Percentiles rank a stretch among this genome's conserved stretches.
Conservation (phyloP, 768 basidiomycete genomes). For the Leccinum longicurvipes region DNA sequence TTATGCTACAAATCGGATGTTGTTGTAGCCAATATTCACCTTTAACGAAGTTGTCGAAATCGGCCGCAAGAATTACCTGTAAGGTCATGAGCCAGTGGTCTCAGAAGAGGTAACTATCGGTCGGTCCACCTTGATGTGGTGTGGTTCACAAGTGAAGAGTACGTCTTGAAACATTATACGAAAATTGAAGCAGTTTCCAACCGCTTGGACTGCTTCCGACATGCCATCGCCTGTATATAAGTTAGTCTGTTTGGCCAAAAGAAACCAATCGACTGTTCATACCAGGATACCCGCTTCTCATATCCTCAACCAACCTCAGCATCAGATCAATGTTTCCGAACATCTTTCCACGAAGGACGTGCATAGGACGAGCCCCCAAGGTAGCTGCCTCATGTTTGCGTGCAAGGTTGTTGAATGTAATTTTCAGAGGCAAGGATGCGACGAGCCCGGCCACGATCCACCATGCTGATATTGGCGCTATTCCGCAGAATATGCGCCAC, state of each 20-base stretch:
- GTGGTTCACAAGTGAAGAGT: constrained; percentile 48
- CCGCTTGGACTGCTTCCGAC: constrained; percentile 28
- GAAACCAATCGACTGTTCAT: constrained; percentile 2
- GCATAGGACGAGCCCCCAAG: constrained; percentile 46
- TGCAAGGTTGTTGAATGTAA: constrained; percentile 26
- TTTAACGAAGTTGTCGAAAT: constrained; percentile 60
- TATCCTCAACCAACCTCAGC: constrained; percentile 31
- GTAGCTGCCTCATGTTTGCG: constrained; percentile 38
- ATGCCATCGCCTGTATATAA: constrained; percentile 41
- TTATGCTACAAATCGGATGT: neutral
- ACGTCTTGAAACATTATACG: constrained; percentile 44
- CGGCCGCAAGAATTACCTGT: constrained; percentile 47
- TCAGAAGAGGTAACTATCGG: neutral
- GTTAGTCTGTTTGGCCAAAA: neutral
- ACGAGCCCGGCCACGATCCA: constrained; percentile 30
- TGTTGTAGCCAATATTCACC: constrained; percentile 29
- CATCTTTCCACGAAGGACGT: constrained; percentile 35
- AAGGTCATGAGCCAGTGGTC: neutral
- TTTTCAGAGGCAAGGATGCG: constrained; percentile 34
- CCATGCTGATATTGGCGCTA: constrained; percentile 36
- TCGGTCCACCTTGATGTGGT: constrained; percentile 45
- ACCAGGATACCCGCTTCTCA: constrained; percentile 51
- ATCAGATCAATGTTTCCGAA: constrained; percentile 48
- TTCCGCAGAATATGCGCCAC: constrained; percentile 13
- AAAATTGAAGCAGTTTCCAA: constrained; percentile 46